Evolutionary conservation across 140 eudicot species (phyloP).

Genomic region (Bidens hawaiensis): DNA sequence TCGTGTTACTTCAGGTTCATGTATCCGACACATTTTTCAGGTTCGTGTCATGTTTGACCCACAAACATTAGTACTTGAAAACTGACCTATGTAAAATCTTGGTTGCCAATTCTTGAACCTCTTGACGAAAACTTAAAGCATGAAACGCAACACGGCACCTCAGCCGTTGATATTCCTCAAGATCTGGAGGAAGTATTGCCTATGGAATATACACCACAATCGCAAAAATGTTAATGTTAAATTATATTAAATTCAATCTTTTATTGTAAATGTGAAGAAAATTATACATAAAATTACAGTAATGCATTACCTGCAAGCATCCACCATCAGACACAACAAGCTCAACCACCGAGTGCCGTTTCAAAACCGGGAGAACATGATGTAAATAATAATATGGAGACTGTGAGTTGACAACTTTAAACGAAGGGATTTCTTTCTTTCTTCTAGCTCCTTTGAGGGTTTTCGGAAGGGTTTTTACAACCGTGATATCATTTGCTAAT

Average conservation of each 20-base stretch:
- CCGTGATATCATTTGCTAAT: slow-evolving; percentile 69
- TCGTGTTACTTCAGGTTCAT: no score
- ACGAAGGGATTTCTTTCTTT: slow-evolving; percentile 83
- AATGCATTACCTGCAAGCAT: slow-evolving; percentile 78
- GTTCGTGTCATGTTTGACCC: not conserved
- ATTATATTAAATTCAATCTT: not conserved
- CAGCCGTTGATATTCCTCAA: slow-evolving; percentile 88
- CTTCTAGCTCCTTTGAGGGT: slow-evolving; percentile 91
- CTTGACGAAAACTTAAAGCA: slow-evolving; percentile 81
- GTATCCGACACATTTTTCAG: no score
- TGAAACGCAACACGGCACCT: slow-evolving; percentile 95
- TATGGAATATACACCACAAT: slow-evolving; percentile 23
- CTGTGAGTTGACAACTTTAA: slow-evolving; percentile 67
- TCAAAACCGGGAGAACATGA: slow-evolving; percentile 79
- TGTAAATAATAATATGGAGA: slow-evolving; percentile 84
- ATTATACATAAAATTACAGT: not conserved
- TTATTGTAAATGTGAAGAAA: slow-evolving; percentile 4
- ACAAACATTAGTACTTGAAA: not conserved
- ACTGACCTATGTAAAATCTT: slow-evolving; percentile 66
- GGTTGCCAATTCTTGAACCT: slow-evolving; percentile 82
- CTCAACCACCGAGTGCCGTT: slow-evolving; percentile 79
- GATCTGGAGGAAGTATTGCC: slow-evolving; percentile 82
- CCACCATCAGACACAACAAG: slow-evolving; percentile 92
- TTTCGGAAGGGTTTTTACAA: slow-evolving; percentile 90
- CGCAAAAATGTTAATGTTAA: slow-evolving; percentile 7